These are phyloP conservation scores for Sungouiozyma ichnusensis DNA, from an alignment of 805 yeast species.

Conservation along the genomic window DNA sequence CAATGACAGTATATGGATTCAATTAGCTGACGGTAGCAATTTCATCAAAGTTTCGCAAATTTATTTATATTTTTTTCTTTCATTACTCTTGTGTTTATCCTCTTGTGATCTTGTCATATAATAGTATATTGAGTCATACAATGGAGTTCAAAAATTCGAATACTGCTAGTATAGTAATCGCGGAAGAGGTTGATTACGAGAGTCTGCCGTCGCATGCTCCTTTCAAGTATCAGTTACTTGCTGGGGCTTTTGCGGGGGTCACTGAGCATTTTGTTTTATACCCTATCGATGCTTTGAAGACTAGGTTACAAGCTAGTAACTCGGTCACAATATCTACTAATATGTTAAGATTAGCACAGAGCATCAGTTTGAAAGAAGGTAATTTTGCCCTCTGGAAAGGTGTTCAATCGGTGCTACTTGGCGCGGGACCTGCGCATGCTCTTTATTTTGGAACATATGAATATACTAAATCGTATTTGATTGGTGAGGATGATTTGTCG, in stretches of 20 bases:
- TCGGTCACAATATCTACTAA: constrained; percentile 7
- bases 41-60: no score
- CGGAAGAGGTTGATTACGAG: constrained; percentile 72
- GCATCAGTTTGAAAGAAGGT: constrained; percentile 81
- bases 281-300: constrained; percentile 93
- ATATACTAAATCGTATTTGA: constrained; percentile 38
- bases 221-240: constrained; percentile 66
- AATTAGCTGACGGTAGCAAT: no score
- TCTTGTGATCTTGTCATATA: no score
- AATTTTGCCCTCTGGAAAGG: constrained; percentile 88
- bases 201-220: constrained; percentile 83
- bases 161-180: constrained; percentile 2
- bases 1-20: no score
- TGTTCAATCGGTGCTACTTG: constrained; percentile 78
- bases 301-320: constrained; percentile 64
- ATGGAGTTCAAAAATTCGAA: constrained; percentile 5
- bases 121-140: no score
- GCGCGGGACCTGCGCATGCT: constrained; percentile 99
- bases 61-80: no score
- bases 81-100: no score
- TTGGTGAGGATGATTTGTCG: constrained; percentile 26
- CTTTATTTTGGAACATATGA: constrained; percentile 93
- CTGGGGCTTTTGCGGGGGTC: constrained; percentile 98
- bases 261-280: constrained; percentile 98
- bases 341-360: constrained; percentile 57